Conservation (phyloP, 2,329 filamentous ascomycete genomes). For the Botrytis deweyae region DNA sequence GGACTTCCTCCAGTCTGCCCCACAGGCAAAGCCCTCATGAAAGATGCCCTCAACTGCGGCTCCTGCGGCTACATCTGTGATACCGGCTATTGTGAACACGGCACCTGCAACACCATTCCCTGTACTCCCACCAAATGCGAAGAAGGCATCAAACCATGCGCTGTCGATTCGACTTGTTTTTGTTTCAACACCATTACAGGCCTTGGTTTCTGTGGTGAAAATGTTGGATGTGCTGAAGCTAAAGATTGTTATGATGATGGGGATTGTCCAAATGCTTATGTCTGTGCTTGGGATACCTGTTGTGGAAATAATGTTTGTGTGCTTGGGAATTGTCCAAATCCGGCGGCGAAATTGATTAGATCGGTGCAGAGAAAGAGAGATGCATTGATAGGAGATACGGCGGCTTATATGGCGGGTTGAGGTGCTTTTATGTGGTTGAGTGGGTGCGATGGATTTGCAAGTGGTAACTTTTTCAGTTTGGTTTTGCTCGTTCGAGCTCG, state of each 20-base stretch:
- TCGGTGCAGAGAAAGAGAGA: constrained; percentile 8
- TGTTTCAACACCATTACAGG: constrained; percentile 12
- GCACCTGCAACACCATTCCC: constrained; percentile 7
- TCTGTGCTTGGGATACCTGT: constrained; percentile 20
- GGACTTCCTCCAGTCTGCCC: neutral
- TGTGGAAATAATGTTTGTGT: constrained; percentile 20
- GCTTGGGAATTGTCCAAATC: constrained; percentile 19
- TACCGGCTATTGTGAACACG: constrained; percentile 19
- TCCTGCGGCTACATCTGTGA: constrained; percentile 18
- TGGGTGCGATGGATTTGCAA: neutral
- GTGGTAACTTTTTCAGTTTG: neutral
- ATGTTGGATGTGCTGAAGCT: neutral
- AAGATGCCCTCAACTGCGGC: constrained; percentile 16
- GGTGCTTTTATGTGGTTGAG: neutral
- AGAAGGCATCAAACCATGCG: constrained; percentile 18
- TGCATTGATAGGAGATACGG: constrained; percentile 6
- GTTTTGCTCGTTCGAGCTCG: neutral
- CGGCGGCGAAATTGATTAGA: neutral
- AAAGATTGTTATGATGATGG: constrained; percentile 14
- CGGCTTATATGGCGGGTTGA: constrained; percentile 7
- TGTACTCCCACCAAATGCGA: constrained; percentile 11
- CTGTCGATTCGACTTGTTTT: constrained; percentile 7
- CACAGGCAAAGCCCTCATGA: constrained; percentile 14
- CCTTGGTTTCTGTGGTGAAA: constrained; percentile 17
- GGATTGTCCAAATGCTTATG: constrained; percentile 16